phyloP scores from a whole-genome alignment of 257 asterid genomes.

The Plectranthus barbatus region DNA sequence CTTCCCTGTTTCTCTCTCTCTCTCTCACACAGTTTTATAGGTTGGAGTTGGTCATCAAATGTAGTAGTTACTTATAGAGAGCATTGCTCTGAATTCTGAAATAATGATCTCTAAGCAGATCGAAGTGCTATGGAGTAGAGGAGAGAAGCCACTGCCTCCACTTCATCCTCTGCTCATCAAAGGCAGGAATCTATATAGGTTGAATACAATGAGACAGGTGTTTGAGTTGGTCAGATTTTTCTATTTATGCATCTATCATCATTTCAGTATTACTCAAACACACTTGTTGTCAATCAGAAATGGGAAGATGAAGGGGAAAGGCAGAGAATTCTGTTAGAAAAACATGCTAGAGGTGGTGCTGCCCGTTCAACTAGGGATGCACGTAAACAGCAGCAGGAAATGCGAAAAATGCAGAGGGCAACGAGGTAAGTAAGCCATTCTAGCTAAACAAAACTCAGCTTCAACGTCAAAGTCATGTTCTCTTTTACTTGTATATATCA shows the following conservation, averaged over 20 bases:
- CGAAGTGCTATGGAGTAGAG: conserved; percentile 91
- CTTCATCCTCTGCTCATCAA: conserved; percentile 87
- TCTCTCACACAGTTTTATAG: neutral
- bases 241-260: neutral
- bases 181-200: conserved; percentile 84
- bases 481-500: conserved; percentile 5
- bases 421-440: conserved; percentile 32
- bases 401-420: conserved; percentile 26
- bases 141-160: conserved; percentile 71
- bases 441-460: neutral
- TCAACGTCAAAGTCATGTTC: neutral
- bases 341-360: conserved; percentile 73
- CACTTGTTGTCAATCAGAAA: conserved; percentile 25
- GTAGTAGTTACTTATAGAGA: neutral
- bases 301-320: conserved; percentile 80
- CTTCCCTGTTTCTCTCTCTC: no score
- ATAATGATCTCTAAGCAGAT: conserved; percentile 36
- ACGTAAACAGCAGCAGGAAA: conserved; percentile 49
- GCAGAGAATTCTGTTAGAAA: conserved; percentile 48
- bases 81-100: neutral
- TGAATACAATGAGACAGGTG: conserved; percentile 84
- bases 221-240: neutral
- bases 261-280: neutral
- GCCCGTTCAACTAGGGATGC: conserved; percentile 65
- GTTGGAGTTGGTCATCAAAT: neutral